Evolutionary conservation across 2,329 filamentous ascomycete species (phyloP).

Genomic region (Aspergillus terreus): DNA sequence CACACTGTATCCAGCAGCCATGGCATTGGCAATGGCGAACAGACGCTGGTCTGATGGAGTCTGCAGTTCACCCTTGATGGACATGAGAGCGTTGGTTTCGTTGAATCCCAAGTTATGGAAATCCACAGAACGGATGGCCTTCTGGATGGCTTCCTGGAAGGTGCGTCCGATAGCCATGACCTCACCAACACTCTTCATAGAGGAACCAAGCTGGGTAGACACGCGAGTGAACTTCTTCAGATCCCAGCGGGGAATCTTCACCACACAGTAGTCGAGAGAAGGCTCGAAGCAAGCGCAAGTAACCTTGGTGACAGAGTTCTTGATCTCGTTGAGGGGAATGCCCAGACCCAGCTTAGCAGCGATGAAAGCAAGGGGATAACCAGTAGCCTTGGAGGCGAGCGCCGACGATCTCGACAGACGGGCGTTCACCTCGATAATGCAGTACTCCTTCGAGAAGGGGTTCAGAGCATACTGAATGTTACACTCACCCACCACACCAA

Average conservation of each 20-base stretch:
- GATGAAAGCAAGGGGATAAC: constrained; percentile 93
- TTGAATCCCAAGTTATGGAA: constrained; percentile 94
- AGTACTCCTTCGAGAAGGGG: constrained; percentile 92
- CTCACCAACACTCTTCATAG: constrained; percentile 99
- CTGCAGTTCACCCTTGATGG: constrained; percentile 91
- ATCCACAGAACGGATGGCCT: constrained; percentile 92
- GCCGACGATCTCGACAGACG: constrained; percentile 93
- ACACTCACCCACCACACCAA: constrained; percentile 96
- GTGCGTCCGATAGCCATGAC: constrained; percentile 97
- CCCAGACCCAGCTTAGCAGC: constrained; percentile 93
- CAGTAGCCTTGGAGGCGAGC: constrained; percentile 92
- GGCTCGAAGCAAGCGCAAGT: constrained; percentile 98
- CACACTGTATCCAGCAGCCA: constrained; percentile 88
- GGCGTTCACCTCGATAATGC: constrained; percentile 98
- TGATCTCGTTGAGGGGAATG: constrained; percentile 93
- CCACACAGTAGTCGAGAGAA: constrained; percentile 94
- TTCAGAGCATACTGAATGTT: constrained; percentile 99
- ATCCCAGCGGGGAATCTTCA: constrained; percentile 99
- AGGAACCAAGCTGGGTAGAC: constrained; percentile 90
- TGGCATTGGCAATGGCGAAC: constrained; percentile 96
- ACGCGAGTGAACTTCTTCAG: constrained; percentile 98
- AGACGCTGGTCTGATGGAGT: constrained; percentile 96
- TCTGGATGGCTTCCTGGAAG: constrained; percentile 98
- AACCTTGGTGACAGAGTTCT: constrained; percentile 90
- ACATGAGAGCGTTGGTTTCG: constrained; percentile 87